Evolutionary conservation across 208 protist species (phyloP).

Genomic region (Leishmania lainsoni): DNA sequence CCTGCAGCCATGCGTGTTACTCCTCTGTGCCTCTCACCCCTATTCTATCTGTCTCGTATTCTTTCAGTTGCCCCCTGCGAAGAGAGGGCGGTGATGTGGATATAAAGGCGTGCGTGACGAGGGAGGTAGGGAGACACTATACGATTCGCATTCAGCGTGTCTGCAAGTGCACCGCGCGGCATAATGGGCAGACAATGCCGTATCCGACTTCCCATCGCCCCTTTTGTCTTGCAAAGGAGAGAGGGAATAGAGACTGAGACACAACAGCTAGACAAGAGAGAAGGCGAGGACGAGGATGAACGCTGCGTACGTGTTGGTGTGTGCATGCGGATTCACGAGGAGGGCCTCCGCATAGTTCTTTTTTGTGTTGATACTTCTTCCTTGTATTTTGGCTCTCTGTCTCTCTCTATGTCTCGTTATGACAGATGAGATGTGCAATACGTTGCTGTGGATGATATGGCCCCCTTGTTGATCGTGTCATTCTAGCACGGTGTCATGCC

Average conservation of each 20-base stretch:
- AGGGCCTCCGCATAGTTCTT: background rate
- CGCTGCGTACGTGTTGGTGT: background rate
- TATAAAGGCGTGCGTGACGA: background rate
- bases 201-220: background rate
- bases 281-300: background rate
- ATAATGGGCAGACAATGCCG: background rate
- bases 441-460: background rate
- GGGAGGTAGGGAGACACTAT: background rate
- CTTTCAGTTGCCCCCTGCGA: background rate
- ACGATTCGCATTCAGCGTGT: background rate
- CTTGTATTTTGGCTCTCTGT: background rate
- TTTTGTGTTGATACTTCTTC: background rate
- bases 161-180: background rate
- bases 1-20: background rate
- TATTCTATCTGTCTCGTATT: background rate
- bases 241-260: background rate
- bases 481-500: background rate
- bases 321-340: background rate
- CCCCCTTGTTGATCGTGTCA: background rate
- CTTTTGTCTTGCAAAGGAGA: background rate
- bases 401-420: background rate
- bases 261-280: background rate
- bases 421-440: background rate
- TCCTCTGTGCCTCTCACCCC: background rate
- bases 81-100: background rate